Base-by-base conservation (phyloP, 2,329 filamentous ascomycete species). In the Phaeomoniella chlamydospora region DNA sequence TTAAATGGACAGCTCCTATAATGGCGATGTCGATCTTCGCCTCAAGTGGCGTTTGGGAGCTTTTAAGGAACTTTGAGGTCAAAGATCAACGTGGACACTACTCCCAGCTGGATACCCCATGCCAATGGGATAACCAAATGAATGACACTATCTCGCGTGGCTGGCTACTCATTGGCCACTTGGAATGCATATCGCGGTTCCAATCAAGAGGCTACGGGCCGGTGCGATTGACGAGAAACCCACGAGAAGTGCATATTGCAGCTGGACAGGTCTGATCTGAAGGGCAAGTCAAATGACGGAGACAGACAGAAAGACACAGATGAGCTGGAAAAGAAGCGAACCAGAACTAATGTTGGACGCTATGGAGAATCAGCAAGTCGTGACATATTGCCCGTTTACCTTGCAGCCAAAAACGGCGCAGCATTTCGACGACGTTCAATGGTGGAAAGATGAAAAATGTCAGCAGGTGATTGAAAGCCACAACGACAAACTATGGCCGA, bases 11-110 rank as follows among this genome's bases (percentile, higher is more conserved):
- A n/a, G n/a, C n/a, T n/a, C n/a, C n/a, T n/a, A n/a, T n/a, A 12
- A 31, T 37, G 34, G 18, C 32, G 22, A n/a, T 26, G n/a, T 9
- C 22, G 22, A 26, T 26, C 22, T 26, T 9, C n/a, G n/a, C n/a
- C 22, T 26, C 22, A 26, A n/a, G 22, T n/a, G 22, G 22, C n/a
- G 6, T 26, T n/a, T n/a, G 22, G 22, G 22, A n/a, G 22, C n/a
- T 26, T 26, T 9, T 26, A 26, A 26, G n/a, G 22, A n/a, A 9
- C 22, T 9, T 9, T 26, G 22, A 26, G 22, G n/a, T 26, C 9
- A n/a, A 26, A n/a, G 22, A 6, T 9, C 9, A n/a, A 26, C 22
- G n/a, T 9, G 22, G n/a, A 26, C n/a, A n/a, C 9, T 9, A 6
- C 22, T 26, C 9, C 22, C 22, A 26, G 22, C 22, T 26, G 22